Percentiles rank a stretch among this genome's conserved stretches.
These are phyloP conservation scores for Penicillium sp. DNA, from an alignment of 2,329 filamentous ascomycete genomes.

Conservation along the genomic window DNA sequence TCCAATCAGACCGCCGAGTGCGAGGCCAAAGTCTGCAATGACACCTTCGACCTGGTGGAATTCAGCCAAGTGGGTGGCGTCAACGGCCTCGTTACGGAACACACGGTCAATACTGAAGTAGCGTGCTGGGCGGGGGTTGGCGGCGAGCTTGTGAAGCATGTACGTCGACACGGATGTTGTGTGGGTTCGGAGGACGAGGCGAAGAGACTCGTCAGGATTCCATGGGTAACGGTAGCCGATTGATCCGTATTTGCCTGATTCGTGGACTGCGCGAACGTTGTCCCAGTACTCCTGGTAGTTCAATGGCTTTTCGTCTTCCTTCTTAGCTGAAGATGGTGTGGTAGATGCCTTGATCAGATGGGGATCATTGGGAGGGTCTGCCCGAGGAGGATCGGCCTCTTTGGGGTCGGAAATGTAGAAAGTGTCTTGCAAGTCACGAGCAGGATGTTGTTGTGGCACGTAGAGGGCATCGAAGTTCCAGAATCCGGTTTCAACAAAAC, in stretches of 20 bases:
- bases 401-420: slow-evolving; percentile 95
- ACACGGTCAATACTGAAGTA: slow-evolving; percentile 99
- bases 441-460: slow-evolving; percentile 95
- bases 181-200: slow-evolving; percentile 89
- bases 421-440: slow-evolving; percentile 94
- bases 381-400: slow-evolving; percentile 63
- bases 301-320: slow-evolving; percentile 43
- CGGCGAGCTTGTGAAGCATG: slow-evolving; percentile 84
- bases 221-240: slow-evolving; percentile 96
- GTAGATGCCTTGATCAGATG: slow-evolving; percentile 41
- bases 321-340: slow-evolving; percentile 43
- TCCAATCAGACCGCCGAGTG: slow-evolving; percentile 85
- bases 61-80: slow-evolving; percentile 93
- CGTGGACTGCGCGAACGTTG: slow-evolving; percentile 80
- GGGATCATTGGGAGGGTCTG: slow-evolving; percentile 47
- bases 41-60: slow-evolving; percentile 99
- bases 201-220: slow-evolving; percentile 79
- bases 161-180: slow-evolving; percentile 89
- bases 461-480: slow-evolving; percentile 99
- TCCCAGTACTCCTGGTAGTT: slow-evolving; percentile 86
- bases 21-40: slow-evolving; percentile 92
- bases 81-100: slow-evolving; percentile 96
- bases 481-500: slow-evolving; percentile 94
- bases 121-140: slow-evolving; percentile 77
- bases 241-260: slow-evolving; percentile 87